Conservation (phyloP, 257 asterid species). For the Plantago elongata region DNA sequence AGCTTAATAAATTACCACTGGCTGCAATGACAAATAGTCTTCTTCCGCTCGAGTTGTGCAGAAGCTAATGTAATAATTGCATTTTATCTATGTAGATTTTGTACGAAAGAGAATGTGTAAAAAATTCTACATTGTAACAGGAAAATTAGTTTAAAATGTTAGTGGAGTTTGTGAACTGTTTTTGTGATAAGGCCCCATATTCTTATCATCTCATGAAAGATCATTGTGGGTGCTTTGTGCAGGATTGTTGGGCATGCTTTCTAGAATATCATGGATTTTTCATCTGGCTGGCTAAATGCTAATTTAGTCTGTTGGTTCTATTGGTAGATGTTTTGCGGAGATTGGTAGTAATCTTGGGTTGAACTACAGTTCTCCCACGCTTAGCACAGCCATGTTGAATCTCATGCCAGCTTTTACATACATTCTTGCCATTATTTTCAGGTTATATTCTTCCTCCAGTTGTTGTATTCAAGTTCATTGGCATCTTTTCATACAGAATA, state of each 20-base stretch:
- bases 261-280: background rate
- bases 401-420: conserved; percentile 70
- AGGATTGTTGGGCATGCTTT: background rate
- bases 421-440: conserved; percentile 47
- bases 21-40: background rate
- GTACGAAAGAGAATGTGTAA: too few species aligned
- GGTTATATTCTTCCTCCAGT: conserved; percentile 27
- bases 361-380: conserved; percentile 67
- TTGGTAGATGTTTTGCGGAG: conserved; percentile 44
- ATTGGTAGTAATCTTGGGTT: conserved; percentile 53
- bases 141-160: background rate
- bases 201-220: background rate
- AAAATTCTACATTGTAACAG: background rate
- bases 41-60: background rate
- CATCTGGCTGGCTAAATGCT: conserved; percentile 1
- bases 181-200: background rate
- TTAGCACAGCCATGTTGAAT: conserved; percentile 64
- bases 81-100: background rate
- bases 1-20: too few species aligned
- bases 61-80: background rate
- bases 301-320: conserved; percentile 12
- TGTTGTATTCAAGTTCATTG: background rate
- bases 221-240: background rate
- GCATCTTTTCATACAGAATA: background rate
- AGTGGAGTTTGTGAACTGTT: background rate